A percentile compares a stretch with the other conserved stretches of the same genome.
Conservation (phyloP, 306 rosid species). For the Quercus suber region DNA sequence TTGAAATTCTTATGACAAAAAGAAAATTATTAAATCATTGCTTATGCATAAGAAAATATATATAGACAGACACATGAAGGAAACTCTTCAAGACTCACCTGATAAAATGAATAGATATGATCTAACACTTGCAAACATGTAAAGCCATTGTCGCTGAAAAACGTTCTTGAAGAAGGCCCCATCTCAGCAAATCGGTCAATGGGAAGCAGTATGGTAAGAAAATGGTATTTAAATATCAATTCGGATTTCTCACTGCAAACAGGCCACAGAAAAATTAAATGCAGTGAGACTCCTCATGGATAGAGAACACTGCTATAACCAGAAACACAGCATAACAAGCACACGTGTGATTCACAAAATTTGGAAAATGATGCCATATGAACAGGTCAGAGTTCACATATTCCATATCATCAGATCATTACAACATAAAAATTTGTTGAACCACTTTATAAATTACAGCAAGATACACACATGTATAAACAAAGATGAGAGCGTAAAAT, state of each 20-base stretch:
- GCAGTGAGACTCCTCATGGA: not conserved
- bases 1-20: not conserved
- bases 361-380: not conserved
- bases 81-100: constrained; percentile 43
- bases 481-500: not conserved
- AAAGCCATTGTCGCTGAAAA: constrained; percentile 62
- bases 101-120: constrained; percentile 76
- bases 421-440: not conserved
- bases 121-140: constrained; percentile 84
- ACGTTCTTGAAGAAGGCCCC: constrained; percentile 92
- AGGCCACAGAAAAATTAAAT: not conserved
- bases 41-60: not conserved
- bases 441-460: not conserved
- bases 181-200: constrained; percentile 88
- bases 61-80: not conserved
- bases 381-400: not conserved
- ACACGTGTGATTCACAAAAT: not conserved
- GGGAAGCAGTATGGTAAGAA: constrained; percentile 81
- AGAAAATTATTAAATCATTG: not conserved
- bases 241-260: constrained; percentile 85
- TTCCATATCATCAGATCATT: not conserved
- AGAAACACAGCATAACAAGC: not conserved
- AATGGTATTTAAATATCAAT: constrained; percentile 65
- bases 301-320: not conserved
- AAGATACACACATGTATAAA: not conserved